Evolutionary conservation across 768 basidiomycete species (phyloP).

Genomic region (Tulasnella sp.): DNA sequence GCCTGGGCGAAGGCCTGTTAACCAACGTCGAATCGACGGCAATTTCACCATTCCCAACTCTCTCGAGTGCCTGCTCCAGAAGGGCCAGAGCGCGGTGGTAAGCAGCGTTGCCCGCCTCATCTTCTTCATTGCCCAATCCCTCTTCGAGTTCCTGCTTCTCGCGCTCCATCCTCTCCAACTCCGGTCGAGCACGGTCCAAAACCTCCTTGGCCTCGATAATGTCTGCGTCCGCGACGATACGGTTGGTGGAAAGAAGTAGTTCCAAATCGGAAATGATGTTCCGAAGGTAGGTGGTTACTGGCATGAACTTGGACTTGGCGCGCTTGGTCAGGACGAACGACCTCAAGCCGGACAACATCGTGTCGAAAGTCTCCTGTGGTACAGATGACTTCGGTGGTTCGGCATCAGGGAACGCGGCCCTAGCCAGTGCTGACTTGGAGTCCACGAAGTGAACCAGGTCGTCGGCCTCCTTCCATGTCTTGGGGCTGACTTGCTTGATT

Average conservation of each 20-base stretch:
- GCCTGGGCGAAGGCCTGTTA: neutral
- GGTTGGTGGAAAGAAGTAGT: slow-evolving; percentile 76
- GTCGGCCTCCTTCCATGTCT: slow-evolving; percentile 80
- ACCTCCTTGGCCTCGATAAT: slow-evolving; percentile 62
- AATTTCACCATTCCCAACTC: slow-evolving; percentile 66
- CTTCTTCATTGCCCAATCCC: slow-evolving; percentile 70
- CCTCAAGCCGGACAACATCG: slow-evolving; percentile 81
- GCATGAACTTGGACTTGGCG: slow-evolving; percentile 90
- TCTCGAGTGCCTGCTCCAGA: slow-evolving; percentile 61
- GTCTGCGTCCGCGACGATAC: slow-evolving; percentile 75
- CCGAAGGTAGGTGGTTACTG: slow-evolving; percentile 82
- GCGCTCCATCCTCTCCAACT: slow-evolving; percentile 79
- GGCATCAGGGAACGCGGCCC: slow-evolving; percentile 35
- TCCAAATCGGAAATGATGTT: slow-evolving; percentile 88
- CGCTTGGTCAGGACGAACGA: slow-evolving; percentile 96
- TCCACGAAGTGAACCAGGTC: slow-evolving; percentile 99
- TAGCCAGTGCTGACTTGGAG: slow-evolving; percentile 56
- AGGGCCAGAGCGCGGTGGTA: slow-evolving; percentile 47
- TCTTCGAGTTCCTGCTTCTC: slow-evolving; percentile 71
- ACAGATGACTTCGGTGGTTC: slow-evolving; percentile 42
- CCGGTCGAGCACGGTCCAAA: slow-evolving; percentile 60
- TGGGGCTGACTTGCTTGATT: slow-evolving; percentile 86
- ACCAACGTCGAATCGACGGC: slow-evolving; percentile 38
- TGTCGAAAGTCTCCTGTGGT: slow-evolving; percentile 50
- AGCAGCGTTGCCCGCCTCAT: slow-evolving; percentile 52